Conservation (phyloP, 176 grass and related monocot genomes). For the Musa beccarii region DNA sequence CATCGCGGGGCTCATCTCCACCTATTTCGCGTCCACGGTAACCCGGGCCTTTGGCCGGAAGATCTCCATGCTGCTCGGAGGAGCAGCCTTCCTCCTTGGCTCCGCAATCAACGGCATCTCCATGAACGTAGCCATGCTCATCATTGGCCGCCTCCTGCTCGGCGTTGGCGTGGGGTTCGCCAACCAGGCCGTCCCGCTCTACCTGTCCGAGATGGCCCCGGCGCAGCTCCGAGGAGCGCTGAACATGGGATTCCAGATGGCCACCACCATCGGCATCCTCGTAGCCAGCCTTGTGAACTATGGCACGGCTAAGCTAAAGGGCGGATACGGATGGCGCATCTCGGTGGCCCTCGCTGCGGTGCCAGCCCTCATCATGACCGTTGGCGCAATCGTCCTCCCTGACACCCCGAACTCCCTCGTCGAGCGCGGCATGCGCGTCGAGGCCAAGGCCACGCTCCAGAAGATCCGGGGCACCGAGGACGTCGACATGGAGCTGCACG, state of each 20-base stretch:
- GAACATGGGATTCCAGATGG: slow-evolving; percentile 8
- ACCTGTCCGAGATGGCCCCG: slow-evolving; percentile 8
- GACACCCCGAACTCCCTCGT: slow-evolving; percentile 11
- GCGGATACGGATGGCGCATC: slow-evolving; percentile 1
- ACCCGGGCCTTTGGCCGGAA: not conserved
- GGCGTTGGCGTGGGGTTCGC: slow-evolving; percentile 4
- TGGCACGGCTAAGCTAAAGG: not conserved
- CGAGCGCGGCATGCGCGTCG: not conserved
- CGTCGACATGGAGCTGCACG: slow-evolving; percentile 1
- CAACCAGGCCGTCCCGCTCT: slow-evolving; percentile 8
- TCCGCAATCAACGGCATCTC: not conserved
- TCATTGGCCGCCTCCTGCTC: not conserved
- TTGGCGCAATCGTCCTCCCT: not conserved
- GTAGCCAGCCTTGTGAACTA: slow-evolving; percentile 10
- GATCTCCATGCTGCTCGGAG: not conserved
- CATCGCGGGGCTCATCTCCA: not conserved
- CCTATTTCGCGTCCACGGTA: not conserved
- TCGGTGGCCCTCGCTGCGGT: slow-evolving; percentile 2
- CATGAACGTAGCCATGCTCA: not conserved
- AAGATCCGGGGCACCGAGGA: not conserved
- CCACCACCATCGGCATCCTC: slow-evolving; percentile 10
- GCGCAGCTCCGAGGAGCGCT: slow-evolving; percentile 1
- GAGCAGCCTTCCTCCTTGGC: not conserved
- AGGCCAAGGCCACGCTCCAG: not conserved
- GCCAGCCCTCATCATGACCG: not conserved